Percentiles rank a stretch among this genome's conserved stretches.
Conservation (phyloP, 768 basidiomycete genomes). For the Podaxis pistillaris region DNA sequence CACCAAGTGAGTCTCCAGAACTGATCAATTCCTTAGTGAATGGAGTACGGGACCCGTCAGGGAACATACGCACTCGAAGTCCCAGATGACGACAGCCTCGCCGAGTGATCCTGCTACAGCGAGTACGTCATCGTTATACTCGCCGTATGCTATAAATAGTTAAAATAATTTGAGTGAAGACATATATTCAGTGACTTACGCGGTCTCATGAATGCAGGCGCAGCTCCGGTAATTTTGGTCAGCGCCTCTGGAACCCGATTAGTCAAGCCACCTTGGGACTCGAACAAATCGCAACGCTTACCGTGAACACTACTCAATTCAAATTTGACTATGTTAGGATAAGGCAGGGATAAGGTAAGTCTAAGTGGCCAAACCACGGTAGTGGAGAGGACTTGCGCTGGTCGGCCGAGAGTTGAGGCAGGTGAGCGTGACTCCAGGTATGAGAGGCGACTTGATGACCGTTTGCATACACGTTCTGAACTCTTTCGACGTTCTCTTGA, state of each 20-base stretch:
- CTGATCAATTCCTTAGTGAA: constrained; percentile 8
- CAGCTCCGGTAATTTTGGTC: constrained; percentile 27
- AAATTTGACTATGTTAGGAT: constrained; percentile 17
- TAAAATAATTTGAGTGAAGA: neutral
- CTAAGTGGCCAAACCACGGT: neutral
- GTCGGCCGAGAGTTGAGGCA: constrained; percentile 28
- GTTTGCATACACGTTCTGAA: constrained; percentile 27
- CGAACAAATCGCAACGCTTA: constrained; percentile 5
- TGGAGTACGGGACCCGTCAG: neutral
- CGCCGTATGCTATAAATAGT: constrained; percentile 31
- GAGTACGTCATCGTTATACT: constrained; percentile 32
- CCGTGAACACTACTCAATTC: constrained; percentile 23
- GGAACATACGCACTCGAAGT: constrained; percentile 28
- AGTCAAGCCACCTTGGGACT: neutral
- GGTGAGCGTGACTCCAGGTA: constrained; percentile 32
- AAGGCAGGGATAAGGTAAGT: neutral
- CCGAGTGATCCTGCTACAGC: constrained; percentile 21
- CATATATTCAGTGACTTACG: constrained; percentile 21
- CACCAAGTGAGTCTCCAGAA: constrained; percentile 37
- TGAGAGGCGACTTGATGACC: constrained; percentile 36
- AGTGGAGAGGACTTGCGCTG: constrained; percentile 21
- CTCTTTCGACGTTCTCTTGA: constrained; percentile 23
- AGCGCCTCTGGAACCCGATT: constrained; percentile 20
- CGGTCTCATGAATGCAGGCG: constrained; percentile 35
- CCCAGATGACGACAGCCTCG: constrained; percentile 30